These are phyloP conservation scores for Macrolepiota fuliginosa DNA, from an alignment of 768 basidiomycete species.

Conservation along the genomic window DNA sequence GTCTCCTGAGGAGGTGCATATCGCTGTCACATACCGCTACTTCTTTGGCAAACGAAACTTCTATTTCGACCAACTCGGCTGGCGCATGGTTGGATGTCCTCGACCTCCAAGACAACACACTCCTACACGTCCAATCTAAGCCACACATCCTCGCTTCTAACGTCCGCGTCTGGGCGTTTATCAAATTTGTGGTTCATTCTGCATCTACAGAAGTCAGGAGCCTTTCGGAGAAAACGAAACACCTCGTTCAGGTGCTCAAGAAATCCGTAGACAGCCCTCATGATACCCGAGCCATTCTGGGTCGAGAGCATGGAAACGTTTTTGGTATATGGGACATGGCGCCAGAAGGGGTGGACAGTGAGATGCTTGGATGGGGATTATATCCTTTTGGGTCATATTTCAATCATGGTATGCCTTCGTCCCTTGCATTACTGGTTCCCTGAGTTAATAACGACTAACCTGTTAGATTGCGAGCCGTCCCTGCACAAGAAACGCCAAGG, in stretches of 20 bases:
- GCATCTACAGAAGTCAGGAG: conserved; percentile 1
- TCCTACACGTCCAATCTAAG: conserved; percentile 39
- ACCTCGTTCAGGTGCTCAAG: conserved; percentile 16
- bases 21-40: conserved; percentile 7
- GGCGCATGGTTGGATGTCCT: conserved; percentile 49
- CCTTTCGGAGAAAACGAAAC: neutral
- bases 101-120: conserved; percentile 57
- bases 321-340: conserved; percentile 68
- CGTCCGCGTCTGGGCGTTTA: conserved; percentile 52
- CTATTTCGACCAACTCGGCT: neutral
- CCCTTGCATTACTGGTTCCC: neutral
- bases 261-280: conserved; percentile 36
- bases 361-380: conserved; percentile 67
- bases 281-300: conserved; percentile 51
- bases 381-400: conserved; percentile 64
- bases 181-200: conserved; percentile 33
- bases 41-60: neutral
- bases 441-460: neutral
- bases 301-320: conserved; percentile 62
- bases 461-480: conserved; percentile 51
- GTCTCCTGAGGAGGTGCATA: conserved; percentile 43
- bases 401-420: conserved; percentile 54
- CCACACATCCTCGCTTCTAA: conserved; percentile 52
- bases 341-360: conserved; percentile 42
- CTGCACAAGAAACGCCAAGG: conserved; percentile 43